Base-by-base conservation (phyloP, 1,284 basidiomycete species). In the Cutaneotrichosporon spelunceum region DNA sequence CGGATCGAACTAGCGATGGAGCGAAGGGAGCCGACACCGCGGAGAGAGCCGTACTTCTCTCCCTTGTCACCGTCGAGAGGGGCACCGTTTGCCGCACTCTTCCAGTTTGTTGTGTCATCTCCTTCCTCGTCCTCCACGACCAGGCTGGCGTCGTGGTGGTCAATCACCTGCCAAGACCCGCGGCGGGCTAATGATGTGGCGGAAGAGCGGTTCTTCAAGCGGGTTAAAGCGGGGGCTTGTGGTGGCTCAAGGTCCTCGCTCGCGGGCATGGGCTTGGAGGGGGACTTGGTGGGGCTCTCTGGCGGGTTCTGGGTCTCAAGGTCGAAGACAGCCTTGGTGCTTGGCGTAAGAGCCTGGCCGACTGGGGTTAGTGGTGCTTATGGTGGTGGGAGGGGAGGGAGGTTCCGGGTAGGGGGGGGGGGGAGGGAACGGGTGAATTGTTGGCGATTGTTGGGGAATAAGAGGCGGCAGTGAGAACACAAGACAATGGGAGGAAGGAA, bases 21-120 rank as follows among this genome's bases (percentile, higher is more conserved):
- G 7, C 57, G 56, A 33, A 67, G 47, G 1, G 61, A 62, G 6
- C 61, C 56, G 19, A 60, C 62, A 4, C 48, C 48, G 4, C 53
- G 62, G 3, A 60, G 54, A 1, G 33, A 24, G 5, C 52, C 52
- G 34, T 53, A 42, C 21, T 33, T 34, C 50, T 44, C 39, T 10
- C 26, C 42, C 24, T 56, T 27, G 30, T 10, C 33, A 45, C 74
- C 72, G 21, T 62, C 65, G n/a, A 77, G 57, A 4, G 61, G 27
- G 45, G 70, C 67, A 16, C 76, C 76, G 57, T 78, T 78, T 5
- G 58, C 66, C 0, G 76, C 72, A 23, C 66, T 70, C 63, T 78
- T 78, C 76, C 76, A 78, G 11, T 26, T 26, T 3, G 26, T 16
- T 47, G 56, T 39, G 30, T 36, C n/a, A 13, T 53, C 36, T 9